These are phyloP conservation scores for Tolypocladium pustulatum DNA, from an alignment of 2,329 filamentous ascomycete genomes.

Conservation along the genomic window DNA sequence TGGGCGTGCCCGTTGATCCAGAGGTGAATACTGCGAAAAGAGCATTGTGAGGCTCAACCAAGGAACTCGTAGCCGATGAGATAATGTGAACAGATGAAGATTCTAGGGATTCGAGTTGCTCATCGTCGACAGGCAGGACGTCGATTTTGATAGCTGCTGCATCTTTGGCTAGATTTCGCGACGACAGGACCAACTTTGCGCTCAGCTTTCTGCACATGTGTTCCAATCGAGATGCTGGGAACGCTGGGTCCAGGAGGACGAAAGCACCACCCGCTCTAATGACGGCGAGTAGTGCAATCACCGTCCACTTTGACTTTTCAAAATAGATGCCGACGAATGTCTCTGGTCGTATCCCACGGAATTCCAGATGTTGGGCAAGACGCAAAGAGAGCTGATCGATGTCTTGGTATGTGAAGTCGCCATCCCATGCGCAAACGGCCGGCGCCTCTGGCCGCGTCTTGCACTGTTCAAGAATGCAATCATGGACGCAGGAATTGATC, in stretches of 20 bases:
- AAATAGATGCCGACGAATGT: slow-evolving; percentile 19
- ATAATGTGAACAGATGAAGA: background rate
- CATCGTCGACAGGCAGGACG: background rate
- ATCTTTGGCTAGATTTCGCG: background rate
- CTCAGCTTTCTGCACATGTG: slow-evolving; percentile 2
- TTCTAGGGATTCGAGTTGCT: background rate
- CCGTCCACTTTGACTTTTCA: slow-evolving; percentile 20
- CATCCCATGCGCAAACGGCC: slow-evolving; percentile 21
- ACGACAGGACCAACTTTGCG: background rate
- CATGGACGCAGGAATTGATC: slow-evolving; percentile 11
- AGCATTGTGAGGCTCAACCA: background rate
- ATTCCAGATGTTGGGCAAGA: slow-evolving; percentile 10
- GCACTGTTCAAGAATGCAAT: slow-evolving; percentile 13
- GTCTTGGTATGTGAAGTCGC: slow-evolving; percentile 16
- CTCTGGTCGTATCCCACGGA: slow-evolving; percentile 12
- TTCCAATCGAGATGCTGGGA: background rate
- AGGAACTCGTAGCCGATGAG: background rate
- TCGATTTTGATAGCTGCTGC: background rate
- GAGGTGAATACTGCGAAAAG: background rate
- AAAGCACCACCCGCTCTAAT: slow-evolving; percentile 23
- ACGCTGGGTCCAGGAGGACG: slow-evolving; percentile 15
- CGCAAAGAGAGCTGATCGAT: slow-evolving; percentile 13
- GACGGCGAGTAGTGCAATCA: slow-evolving; percentile 18
- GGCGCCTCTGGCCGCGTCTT: slow-evolving; percentile 10
- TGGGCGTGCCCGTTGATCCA: background rate